These are phyloP conservation scores for Erodium texanum DNA, from an alignment of 441 rosid species.

Conservation along the genomic window DNA sequence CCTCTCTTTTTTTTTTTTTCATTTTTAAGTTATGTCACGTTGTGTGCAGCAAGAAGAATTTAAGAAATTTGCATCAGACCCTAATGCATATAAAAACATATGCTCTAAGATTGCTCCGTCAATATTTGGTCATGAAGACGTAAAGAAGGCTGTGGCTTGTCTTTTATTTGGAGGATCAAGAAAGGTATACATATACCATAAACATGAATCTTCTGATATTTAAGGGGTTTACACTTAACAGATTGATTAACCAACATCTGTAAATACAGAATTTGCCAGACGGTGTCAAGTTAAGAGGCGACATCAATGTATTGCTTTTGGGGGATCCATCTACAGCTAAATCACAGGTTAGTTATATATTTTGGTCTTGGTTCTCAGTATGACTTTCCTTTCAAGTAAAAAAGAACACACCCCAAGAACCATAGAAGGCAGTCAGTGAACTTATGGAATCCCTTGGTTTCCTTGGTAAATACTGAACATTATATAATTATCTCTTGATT, in stretches of 20 bases:
- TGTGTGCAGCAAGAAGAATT: slow-evolving; percentile 74
- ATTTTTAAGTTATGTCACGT: not conserved
- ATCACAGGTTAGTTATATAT: slow-evolving; percentile 56
- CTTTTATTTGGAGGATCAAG: slow-evolving; percentile 95
- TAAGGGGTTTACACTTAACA: not conserved
- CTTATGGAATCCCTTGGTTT: not conserved
- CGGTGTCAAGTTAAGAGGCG: slow-evolving; percentile 91
- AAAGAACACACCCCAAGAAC: not conserved
- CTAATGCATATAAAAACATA: slow-evolving; percentile 47
- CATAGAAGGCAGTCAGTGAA: not conserved
- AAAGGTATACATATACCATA: slow-evolving; percentile 39
- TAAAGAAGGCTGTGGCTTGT: slow-evolving; percentile 87
- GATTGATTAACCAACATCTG: slow-evolving; percentile 14
- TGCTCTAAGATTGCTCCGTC: slow-evolving; percentile 92
- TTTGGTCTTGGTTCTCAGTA: not conserved
- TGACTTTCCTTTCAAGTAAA: not conserved
- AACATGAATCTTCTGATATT: slow-evolving; percentile 10
- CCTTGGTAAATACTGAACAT: not conserved
- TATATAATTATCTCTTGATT: not conserved
- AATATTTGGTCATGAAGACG: slow-evolving; percentile 85
- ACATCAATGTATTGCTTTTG: slow-evolving; percentile 82
- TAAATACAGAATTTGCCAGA: slow-evolving; percentile 64
- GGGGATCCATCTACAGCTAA: slow-evolving; percentile 98
- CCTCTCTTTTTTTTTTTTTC: not conserved
- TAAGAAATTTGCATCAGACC: slow-evolving; percentile 61